Conservation (phyloP, 139 green algal genomes). For the Tetradesmus obliquus region DNA sequence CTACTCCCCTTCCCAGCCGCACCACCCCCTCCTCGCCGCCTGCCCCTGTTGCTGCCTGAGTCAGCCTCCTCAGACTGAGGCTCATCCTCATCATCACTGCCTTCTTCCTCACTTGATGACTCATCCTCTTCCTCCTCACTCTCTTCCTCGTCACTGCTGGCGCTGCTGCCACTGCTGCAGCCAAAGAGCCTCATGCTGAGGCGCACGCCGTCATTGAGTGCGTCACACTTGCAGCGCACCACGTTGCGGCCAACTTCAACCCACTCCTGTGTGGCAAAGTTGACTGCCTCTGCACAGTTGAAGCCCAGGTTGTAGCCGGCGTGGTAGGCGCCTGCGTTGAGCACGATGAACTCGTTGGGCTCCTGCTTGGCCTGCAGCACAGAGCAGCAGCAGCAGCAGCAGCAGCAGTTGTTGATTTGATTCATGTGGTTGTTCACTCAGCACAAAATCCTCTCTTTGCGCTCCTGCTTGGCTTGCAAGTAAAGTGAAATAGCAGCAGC, state of each 20-base stretch:
- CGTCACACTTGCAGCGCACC: conserved; percentile 65
- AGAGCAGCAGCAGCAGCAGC: conserved; percentile 8
- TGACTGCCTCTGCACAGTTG: conserved; percentile 84
- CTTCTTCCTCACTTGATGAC: conserved; percentile 34
- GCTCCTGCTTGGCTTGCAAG: conserved; percentile 69
- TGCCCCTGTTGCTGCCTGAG: background rate
- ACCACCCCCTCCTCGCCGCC: background rate
- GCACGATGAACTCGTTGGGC: conserved; percentile 88
- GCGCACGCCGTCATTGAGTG: conserved; percentile 64
- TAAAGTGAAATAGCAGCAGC: background rate
- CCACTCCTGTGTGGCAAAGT: conserved; percentile 65
- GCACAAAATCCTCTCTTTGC: conserved; percentile 74
- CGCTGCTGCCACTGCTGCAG: conserved; percentile 32
- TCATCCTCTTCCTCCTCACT: conserved; percentile 32
- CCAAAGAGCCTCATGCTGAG: conserved; percentile 78
- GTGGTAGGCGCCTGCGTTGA: conserved; percentile 87
- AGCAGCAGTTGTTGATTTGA: background rate
- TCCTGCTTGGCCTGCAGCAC: conserved; percentile 70
- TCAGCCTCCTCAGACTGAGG: background rate
- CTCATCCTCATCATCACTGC: background rate
- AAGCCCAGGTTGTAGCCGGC: conserved; percentile 87
- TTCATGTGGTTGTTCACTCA: background rate
- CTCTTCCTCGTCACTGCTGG: conserved; percentile 12
- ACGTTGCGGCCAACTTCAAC: conserved; percentile 65
- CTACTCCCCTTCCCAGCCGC: background rate